Evolutionary conservation across 306 rosid species (phyloP), one percentile per base, ranked within the genome.

Genomic region (Cicer arietinum): DNA sequence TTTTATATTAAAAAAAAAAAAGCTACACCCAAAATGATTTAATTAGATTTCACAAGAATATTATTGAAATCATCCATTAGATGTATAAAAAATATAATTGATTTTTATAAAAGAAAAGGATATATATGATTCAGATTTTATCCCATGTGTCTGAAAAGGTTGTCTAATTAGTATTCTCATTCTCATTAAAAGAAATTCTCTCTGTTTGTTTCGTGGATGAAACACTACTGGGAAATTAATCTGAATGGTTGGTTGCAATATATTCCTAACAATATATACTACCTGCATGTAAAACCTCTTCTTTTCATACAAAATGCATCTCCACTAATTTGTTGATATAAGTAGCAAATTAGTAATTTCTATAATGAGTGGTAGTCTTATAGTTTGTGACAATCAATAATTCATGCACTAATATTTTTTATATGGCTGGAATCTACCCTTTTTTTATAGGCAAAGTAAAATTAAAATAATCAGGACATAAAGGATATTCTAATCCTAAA

Each of bases 121-220:
- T 76, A 82, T 82, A 85, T 85, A 79, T 76, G 86, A 79, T 85
- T 76, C 86, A 78, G 81, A 87, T 89, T 85, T 84, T 85, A 81
- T 83, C 88, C 86, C 8, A 44, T 35, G 62, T 77, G 85, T 85
- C 83, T 67, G 63, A 35, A 82, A 82, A 78, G 46, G 46, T 78
- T 74, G 60, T 77, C 40, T 43, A 54, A 25, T 76, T 44, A 77
- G 20, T 78, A 85, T 81, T 85, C 83, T 59, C 74, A 52, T 65
- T 65, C 70, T 66, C 17, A 60, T 64, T 44, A 51, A 71, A 77
- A 43, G 40, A 79, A 78, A 61, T 17, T 44, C 40, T 56, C 61
- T 74, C 22, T 75, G 11, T 63, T 53, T 70, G 58, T 73, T 79
- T 48, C 67, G 7, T 6, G 7, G 47, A 82, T 46, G 66, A 59